Evolutionary conservation across 306 rosid species (phyloP).

Genomic region (Adenanthera pavonina): DNA sequence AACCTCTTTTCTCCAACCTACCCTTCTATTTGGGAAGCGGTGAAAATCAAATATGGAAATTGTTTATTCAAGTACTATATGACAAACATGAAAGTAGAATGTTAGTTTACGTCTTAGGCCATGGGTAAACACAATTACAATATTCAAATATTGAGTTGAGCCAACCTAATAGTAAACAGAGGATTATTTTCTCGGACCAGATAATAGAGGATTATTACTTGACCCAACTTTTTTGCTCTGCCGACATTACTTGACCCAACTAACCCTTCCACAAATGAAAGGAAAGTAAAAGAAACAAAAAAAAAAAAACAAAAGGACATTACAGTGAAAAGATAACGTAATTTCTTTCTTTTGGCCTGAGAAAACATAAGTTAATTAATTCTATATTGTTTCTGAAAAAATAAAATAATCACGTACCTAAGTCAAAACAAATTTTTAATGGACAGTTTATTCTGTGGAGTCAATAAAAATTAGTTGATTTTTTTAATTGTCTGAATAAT

Average conservation of each 20-base stretch:
- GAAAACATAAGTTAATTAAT: too few species aligned
- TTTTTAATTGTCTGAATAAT: too few species aligned
- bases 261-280: neutral
- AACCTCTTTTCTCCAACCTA: conserved; percentile 38
- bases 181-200: neutral
- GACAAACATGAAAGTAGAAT: neutral
- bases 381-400: too few species aligned
- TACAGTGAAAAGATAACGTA: too few species aligned
- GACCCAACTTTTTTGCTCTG: neutral
- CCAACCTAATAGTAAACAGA: too few species aligned
- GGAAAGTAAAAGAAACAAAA: neutral
- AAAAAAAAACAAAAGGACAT: neutral
- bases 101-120: too few species aligned
- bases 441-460: too few species aligned
- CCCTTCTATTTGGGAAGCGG: conserved; percentile 19
- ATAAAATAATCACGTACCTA: too few species aligned
- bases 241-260: neutral
- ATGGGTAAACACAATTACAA: neutral
- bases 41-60: too few species aligned
- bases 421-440: too few species aligned
- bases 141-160: neutral
- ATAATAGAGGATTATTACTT: neutral
- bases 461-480: too few species aligned
- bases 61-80: neutral
- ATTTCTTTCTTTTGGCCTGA: too few species aligned